Evolutionary conservation across 1,139 yeast genomes (phyloP).

Genomic region (Sugiyamaella pinicola): DNA sequence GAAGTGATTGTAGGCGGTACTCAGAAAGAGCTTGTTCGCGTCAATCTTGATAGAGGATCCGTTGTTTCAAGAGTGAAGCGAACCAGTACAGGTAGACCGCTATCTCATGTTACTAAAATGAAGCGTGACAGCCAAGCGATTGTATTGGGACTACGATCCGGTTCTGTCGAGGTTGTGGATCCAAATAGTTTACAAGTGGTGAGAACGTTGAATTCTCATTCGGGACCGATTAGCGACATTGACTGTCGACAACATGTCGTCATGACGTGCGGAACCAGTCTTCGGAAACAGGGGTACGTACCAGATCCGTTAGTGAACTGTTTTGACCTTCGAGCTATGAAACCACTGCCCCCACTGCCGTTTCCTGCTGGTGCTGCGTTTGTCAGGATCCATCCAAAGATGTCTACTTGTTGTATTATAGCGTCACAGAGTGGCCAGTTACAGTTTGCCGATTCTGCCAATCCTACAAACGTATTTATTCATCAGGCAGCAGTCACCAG

Average conservation of each 20-base stretch:
- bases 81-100: conserved; percentile 23
- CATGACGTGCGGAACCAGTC: conserved; percentile 80
- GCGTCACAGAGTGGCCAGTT: conserved; percentile 80
- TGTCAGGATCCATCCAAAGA: conserved; percentile 81
- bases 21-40: conserved; percentile 51
- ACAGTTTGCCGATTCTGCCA: conserved; percentile 80
- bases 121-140: conserved; percentile 48
- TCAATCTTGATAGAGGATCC: conserved; percentile 63
- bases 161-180: conserved; percentile 77
- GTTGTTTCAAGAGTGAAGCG: conserved; percentile 24
- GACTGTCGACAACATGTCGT: conserved; percentile 76
- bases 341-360: conserved; percentile 76
- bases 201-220: conserved; percentile 69
- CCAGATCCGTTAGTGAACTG: conserved; percentile 83
- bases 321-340: conserved; percentile 75
- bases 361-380: conserved; percentile 90
- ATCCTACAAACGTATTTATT: conserved; percentile 62
- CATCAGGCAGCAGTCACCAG: conserved; percentile 44
- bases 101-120: conserved; percentile 42
- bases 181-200: conserved; percentile 59
- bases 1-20: conserved; percentile 53
- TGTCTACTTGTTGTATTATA: conserved; percentile 75
- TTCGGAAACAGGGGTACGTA: conserved; percentile 54
- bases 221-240: conserved; percentile 73
- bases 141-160: conserved; percentile 67